A percentile compares a stretch with the other conserved stretches of the same genome.
Conservation (phyloP, 345 rosid species). For the Heritiera fomes region DNA sequence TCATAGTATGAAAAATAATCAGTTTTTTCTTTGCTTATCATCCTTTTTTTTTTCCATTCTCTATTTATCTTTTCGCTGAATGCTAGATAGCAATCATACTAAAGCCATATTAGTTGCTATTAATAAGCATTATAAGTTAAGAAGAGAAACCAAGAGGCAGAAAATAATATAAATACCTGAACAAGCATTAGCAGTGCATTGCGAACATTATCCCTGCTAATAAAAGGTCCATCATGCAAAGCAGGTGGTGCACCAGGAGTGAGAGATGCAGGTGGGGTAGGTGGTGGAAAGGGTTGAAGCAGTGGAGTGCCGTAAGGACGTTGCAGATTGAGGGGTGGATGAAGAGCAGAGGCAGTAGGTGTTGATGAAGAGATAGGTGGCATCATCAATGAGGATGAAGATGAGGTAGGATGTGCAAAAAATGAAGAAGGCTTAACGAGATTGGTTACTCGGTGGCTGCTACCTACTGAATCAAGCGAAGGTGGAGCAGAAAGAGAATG, state of each 20-base stretch:
- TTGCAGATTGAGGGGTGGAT: conserved; percentile 51
- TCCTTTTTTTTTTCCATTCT: too few species aligned
- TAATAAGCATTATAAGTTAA: not conserved
- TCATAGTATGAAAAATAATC: not conserved
- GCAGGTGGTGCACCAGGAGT: conserved; percentile 39
- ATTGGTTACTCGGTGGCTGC: conserved; percentile 40
- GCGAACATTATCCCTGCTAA: conserved; percentile 57
- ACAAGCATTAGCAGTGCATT: conserved; percentile 62
- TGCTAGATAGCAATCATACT: not conserved
- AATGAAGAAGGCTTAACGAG: conserved; percentile 65
- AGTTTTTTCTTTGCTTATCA: not conserved
- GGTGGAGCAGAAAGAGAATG: conserved; percentile 42
- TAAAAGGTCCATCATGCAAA: conserved; percentile 30
- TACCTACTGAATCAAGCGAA: conserved; percentile 40
- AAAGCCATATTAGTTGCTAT: not conserved
- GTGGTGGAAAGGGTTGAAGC: conserved; percentile 78
- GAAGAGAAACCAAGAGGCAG: not conserved
- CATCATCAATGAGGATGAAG: conserved; percentile 44
- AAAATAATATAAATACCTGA: conserved; percentile 42
- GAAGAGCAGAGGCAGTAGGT: conserved; percentile 41
- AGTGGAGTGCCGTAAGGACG: conserved; percentile 62
- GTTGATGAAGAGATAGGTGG: conserved; percentile 46
- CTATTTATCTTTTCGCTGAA: not conserved
- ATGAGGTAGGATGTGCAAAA: conserved; percentile 46
- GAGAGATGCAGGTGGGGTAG: conserved; percentile 61